These are phyloP conservation scores for Cutaneotrichosporon mucoides DNA, from an alignment of 1,284 basidiomycete genomes.

Conservation along the genomic window DNA sequence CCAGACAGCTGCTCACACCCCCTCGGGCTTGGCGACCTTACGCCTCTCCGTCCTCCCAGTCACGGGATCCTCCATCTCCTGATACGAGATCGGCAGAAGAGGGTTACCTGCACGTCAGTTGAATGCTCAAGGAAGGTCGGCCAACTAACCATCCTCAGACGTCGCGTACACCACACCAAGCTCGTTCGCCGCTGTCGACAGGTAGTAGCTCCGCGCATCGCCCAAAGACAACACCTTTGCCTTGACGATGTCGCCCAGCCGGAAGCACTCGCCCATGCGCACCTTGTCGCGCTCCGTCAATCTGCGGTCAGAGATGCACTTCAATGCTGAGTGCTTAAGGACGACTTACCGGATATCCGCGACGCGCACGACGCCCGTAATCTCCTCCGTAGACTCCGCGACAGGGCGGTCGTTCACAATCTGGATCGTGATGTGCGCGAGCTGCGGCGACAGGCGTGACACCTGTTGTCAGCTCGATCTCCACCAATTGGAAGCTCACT, in stretches of 20 bases:
- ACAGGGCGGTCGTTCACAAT: conserved; percentile 88
- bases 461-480: conserved; percentile 48
- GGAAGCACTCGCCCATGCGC: conserved; percentile 89
- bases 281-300: conserved; percentile 89
- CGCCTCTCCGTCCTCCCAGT: conserved; percentile 46
- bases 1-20: conserved; percentile 8
- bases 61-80: conserved; percentile 50
- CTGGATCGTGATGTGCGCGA: conserved; percentile 81
- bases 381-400: conserved; percentile 77
- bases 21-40: conserved; percentile 51
- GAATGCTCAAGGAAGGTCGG: too few relatives aligned
- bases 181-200: conserved; percentile 90
- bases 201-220: conserved; percentile 89
- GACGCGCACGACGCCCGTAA: conserved; percentile 81
- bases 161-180: conserved; percentile 59
- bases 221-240: conserved; percentile 87
- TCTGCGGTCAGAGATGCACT: conserved; percentile 32
- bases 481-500: background rate
- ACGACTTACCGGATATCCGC: conserved; percentile 70
- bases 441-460: conserved; percentile 77
- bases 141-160: conserved; percentile 43
- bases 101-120: conserved; percentile 35
- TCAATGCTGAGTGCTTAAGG: too few relatives aligned
- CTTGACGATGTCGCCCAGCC: conserved; percentile 91
- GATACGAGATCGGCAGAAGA: conserved; percentile 46